Percentiles rank a stretch among this genome's conserved stretches.
These are phyloP conservation scores for Penicillium cosmopolitanum DNA, from an alignment of 495 filamentous ascomycete species.

Conservation along the genomic window DNA sequence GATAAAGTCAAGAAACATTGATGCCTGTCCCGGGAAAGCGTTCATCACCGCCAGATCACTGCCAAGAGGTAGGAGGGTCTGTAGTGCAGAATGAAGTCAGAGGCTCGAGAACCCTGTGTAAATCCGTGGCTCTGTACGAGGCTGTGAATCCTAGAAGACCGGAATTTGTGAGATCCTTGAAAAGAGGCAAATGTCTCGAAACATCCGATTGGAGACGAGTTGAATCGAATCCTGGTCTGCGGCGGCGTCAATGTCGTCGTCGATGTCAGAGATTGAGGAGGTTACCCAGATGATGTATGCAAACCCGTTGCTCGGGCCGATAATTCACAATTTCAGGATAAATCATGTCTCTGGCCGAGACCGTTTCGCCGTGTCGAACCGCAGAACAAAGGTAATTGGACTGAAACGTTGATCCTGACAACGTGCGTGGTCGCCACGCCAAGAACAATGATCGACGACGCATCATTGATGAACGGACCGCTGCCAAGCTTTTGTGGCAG, in stretches of 20 bases:
- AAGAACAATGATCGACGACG: slow-evolving; percentile 42
- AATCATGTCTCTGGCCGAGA: slow-evolving; percentile 1
- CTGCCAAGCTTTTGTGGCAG: slow-evolving; percentile 45
- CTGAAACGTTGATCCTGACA: slow-evolving; percentile 7
- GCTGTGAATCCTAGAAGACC: not conserved
- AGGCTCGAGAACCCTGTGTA: not conserved
- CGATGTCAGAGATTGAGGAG: not conserved
- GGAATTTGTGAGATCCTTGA: not conserved
- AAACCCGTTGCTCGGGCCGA: slow-evolving; percentile 23
- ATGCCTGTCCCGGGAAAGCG: slow-evolving; percentile 26
- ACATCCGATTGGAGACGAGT: not conserved
- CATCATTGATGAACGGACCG: slow-evolving; percentile 35
- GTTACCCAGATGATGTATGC: slow-evolving; percentile 23
- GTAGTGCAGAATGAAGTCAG: not conserved
- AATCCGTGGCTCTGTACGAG: slow-evolving; percentile 4
- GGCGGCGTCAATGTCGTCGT: not conserved
- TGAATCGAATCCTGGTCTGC: not conserved
- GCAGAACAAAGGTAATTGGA: not conserved
- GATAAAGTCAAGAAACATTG: slow-evolving; percentile 12
- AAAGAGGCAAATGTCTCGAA: not conserved
- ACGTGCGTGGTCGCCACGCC: slow-evolving; percentile 29
- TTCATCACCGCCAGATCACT: slow-evolving; percentile 10
- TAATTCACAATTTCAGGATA: not conserved
- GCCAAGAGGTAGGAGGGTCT: slow-evolving; percentile 18
- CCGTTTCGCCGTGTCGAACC: not conserved